Conservation (phyloP, 768 basidiomycete species). For the Boletus bicolor region DNA sequence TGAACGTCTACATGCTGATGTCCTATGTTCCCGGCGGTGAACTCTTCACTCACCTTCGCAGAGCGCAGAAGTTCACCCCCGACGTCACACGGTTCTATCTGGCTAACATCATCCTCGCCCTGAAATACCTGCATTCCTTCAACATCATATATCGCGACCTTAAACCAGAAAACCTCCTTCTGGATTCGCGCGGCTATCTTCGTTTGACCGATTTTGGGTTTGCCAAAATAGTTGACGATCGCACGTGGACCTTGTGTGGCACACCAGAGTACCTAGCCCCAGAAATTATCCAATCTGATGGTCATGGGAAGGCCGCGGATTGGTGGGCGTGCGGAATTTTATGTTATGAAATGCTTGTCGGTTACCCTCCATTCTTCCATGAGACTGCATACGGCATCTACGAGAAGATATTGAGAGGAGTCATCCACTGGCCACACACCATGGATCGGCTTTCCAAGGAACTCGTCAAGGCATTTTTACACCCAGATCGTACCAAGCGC, state of each 20-base stretch:
- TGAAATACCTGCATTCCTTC: constrained; percentile 91
- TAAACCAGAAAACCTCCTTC: constrained; percentile 97
- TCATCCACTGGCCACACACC: constrained; percentile 86
- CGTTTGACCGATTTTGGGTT: constrained; percentile 98
- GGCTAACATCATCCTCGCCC: constrained; percentile 91
- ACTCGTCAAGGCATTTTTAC: constrained; percentile 83
- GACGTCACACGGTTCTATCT: constrained; percentile 98
- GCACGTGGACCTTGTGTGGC: constrained; percentile 96
- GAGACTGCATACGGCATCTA: constrained; percentile 98
- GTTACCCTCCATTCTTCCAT: constrained; percentile 98
- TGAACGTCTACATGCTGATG: constrained; percentile 98
- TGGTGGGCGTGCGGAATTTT: constrained; percentile 99
- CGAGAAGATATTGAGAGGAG: constrained; percentile 90
- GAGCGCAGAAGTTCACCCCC: constrained; percentile 91
- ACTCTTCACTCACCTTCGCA: constrained; percentile 92
- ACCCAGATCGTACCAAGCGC: constrained; percentile 87
- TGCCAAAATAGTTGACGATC: constrained; percentile 95
- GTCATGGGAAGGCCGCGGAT: constrained; percentile 96
- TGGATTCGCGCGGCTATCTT: constrained; percentile 90
- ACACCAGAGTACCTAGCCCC: constrained; percentile 97
- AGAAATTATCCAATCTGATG: constrained; percentile 96
- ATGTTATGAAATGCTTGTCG: constrained; percentile 98
- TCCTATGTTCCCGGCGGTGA: constrained; percentile 97
- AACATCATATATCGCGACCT: constrained; percentile 99
- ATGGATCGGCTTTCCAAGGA: constrained; percentile 89